Base-by-base conservation (phyloP, 2,329 filamentous ascomycete genomes). In the Anisogramma anomala region DNA sequence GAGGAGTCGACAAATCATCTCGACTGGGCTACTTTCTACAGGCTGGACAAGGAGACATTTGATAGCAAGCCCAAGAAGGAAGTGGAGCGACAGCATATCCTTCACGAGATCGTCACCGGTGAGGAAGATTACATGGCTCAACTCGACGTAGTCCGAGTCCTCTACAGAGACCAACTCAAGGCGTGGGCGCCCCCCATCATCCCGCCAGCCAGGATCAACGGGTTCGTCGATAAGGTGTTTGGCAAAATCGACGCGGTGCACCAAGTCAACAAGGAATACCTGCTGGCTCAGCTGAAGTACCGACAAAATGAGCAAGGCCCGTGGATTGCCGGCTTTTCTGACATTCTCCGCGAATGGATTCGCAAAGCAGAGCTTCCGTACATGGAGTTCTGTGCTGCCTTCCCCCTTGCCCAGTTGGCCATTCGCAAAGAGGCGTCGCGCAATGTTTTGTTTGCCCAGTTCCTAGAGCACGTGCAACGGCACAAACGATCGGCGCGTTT, bases 331-430 rank as follows among this genome's bases (percentile, higher is more conserved):
- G 91, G 91, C 3, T 95, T 95, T 62, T 95, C 88, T 57, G 91
- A 96, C 55, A 85, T 98, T 36, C 96, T 98, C 68, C 73, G 91
- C 44, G 91, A 98, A 63, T 98, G 91, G 91, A 94, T 96, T 48
- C 77, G 91, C 48, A 96, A 95, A 60, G 91, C 91, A 23, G 86
- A 82, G 59, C 68, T 73, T 2, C 82, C 85, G 9, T 98, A 96
- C 57, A 79, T 95, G 46, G 87, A 94, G 44, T 98, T 96, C 59
- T 89, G 89, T 28, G 80, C 82, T 1, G 79, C 79, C 0, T 96
- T 91, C 52, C 89, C 89, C 0, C 78, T 81, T 44, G 89, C 91
- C 1, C 80, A 79, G 27, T 88, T 84, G 56, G 68, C 88, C 39
- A 77, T 98, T 14, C 81, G 87, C 39, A 83, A 82, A 55, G 91